These are phyloP conservation scores for Russula sp. DNA, from an alignment of 768 basidiomycete genomes.

Conservation along the genomic window DNA sequence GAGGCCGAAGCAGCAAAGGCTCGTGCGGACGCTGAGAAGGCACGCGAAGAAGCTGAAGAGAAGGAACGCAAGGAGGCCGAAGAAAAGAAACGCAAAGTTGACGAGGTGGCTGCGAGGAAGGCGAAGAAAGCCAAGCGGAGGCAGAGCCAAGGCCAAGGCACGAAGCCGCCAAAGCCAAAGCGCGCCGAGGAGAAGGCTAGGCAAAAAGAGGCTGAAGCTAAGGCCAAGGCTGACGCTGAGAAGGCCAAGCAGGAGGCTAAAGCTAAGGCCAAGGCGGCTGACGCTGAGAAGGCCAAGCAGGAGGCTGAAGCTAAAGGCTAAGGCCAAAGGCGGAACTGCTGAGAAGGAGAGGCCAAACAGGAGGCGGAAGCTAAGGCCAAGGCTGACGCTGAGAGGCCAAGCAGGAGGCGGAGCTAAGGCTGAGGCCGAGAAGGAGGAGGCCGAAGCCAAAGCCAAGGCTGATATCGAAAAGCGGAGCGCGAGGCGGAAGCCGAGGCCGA, in stretches of 20 bases:
- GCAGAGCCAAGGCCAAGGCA: not conserved
- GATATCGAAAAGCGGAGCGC: not conserved
- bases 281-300: too few species aligned
- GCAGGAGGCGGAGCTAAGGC: not conserved
- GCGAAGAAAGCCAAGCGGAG: not conserved
- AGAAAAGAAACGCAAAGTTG: not conserved
- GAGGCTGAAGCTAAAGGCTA: too few species aligned
- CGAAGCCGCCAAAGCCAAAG: not conserved
- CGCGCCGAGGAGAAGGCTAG: too few species aligned
- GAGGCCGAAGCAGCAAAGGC: too few species aligned
- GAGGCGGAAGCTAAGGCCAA: not conserved
- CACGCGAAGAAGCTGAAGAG: not conserved
- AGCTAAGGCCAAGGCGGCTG: not conserved
- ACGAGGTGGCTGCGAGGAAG: too few species aligned
- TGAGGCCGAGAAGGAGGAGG: slow-evolving; percentile 1
- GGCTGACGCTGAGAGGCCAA: slow-evolving; percentile 2
- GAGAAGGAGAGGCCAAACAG: not conserved
- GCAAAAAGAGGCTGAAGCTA: slow-evolving; percentile 2
- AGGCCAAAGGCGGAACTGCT: too few species aligned
- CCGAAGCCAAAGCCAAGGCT: not conserved
- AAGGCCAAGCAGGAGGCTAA: not conserved
- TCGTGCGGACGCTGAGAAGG: too few species aligned
- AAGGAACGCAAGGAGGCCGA: not conserved
- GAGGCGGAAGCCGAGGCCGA: not conserved
- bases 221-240: not conserved